Base-by-base conservation (phyloP, 495 filamentous ascomycete genomes). In the Mycothermus thermophilus region DNA sequence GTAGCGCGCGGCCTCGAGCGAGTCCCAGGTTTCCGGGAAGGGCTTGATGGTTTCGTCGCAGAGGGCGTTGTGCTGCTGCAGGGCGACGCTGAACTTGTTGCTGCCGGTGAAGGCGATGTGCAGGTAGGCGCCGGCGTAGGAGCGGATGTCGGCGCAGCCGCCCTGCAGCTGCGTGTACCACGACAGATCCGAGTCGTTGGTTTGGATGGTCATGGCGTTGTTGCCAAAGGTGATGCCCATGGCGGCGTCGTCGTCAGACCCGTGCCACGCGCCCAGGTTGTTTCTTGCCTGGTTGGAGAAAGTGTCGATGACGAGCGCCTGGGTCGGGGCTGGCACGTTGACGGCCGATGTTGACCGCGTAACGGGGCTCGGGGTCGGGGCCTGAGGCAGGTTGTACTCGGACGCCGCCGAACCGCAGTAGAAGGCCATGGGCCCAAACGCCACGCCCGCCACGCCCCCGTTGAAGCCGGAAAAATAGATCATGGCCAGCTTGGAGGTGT, bases 21-120 rank as follows among this genome's bases (percentile, higher is more conserved):
- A 77, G 48, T 86, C 80, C 64, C 77, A 79, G 4, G 79, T 80
- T 47, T 75, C 78, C 1, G 80, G 79, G 44, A 69, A 83, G 0
- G 80, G 80, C n/a, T 60, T 60, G 12, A 72, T 62, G 14, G 40
- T 42, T 10, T 67, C 60, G 43, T 76, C 63, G 46, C 80, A 86
- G 4, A 59, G 52, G 8, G 58, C 46, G 44, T 86, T 86, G 53
- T 83, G 72, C 51, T 86, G 77, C 43, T 83, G 78, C 13, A 85
- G 50, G 2, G 79, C 70, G 27, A 86, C 62, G 6, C 67, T 75
- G 52, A 84, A 86, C 18, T 70, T 63, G 43, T 68, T 72, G 43
- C 64, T 74, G 3, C 80, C 80, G 7, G 63, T 64, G 54, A 79
- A 83, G 10, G 69, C 67, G 34, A 85, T 68, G 56, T 84, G 80